These are phyloP conservation scores for Gryganskiella cystojenkinii DNA, from an alignment of 192 early-diverging fungal species.

Conservation along the genomic window DNA sequence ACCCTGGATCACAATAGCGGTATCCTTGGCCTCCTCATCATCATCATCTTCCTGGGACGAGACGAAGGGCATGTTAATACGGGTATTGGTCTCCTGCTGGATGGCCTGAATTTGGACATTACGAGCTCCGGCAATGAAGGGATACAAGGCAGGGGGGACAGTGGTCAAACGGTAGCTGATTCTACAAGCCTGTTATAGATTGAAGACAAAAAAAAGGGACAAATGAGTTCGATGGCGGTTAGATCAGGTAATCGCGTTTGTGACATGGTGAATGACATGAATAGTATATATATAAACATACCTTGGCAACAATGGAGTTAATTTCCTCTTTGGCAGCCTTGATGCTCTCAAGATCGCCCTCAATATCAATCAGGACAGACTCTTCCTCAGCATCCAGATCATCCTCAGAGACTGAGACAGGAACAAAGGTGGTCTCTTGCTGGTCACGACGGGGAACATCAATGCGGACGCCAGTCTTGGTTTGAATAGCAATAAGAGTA, in stretches of 20 bases:
- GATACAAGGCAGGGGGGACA: conserved; percentile 79
- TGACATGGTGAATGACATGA: neutral
- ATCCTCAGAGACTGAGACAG: conserved; percentile 31
- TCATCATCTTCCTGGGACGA: conserved; percentile 56
- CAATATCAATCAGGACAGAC: conserved; percentile 75
- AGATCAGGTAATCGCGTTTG: neutral
- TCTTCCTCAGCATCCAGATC: conserved; percentile 74
- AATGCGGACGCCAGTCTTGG: conserved; percentile 80
- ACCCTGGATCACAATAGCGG: conserved; percentile 79
- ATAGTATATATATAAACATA: conserved; percentile 32
- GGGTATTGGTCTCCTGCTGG: conserved; percentile 69
- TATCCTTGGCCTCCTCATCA: conserved; percentile 40
- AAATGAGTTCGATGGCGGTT: neutral
- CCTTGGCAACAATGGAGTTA: conserved; percentile 79
- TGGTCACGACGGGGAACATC: conserved; percentile 69
- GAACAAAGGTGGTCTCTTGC: conserved; percentile 54
- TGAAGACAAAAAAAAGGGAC: neutral
- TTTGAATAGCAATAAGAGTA: conserved; percentile 80
- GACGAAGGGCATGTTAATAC: conserved; percentile 83
- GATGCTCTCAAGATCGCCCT: conserved; percentile 87
- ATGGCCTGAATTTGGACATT: conserved; percentile 69
- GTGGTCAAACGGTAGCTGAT: conserved; percentile 69
- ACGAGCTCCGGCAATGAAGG: conserved; percentile 86
- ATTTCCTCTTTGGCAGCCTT: conserved; percentile 88
- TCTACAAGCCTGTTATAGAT: conserved; percentile 34